Conservation (phyloP, 169 alveolate species). For the Pseudocohnilembus persalinus region DNA sequence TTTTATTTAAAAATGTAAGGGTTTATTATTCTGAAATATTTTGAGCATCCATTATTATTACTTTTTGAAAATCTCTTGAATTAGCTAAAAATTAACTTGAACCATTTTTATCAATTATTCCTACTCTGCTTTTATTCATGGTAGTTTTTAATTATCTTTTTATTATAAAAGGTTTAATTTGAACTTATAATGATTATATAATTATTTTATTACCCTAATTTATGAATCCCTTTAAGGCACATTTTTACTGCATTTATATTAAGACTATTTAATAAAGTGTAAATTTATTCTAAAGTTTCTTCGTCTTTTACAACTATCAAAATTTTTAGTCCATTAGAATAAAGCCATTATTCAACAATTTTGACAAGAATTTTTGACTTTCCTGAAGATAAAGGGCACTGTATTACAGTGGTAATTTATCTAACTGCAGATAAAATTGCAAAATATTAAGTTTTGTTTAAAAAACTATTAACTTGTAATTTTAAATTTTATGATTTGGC, state of each 20-base stretch:
- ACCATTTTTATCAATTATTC: neutral
- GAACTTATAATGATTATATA: too few species aligned
- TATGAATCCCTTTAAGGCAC: neutral
- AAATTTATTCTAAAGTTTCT: neutral
- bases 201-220: neutral
- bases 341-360: neutral
- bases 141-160: neutral
- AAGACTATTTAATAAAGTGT: neutral
- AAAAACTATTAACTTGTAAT: neutral
- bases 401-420: neutral
- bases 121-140: neutral
- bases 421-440: neutral
- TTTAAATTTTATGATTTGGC: neutral
- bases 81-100: neutral
- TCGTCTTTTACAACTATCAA: neutral
- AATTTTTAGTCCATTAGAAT: neutral
- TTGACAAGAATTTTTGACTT: neutral
- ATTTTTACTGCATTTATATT: neutral
- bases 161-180: too few species aligned
- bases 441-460: neutral
- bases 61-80: neutral
- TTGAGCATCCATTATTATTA: neutral
- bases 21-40: neutral
- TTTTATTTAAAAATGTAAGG: neutral
- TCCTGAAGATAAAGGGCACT: neutral